Evolutionary conservation across 495 filamentous ascomycete species (phyloP).

Genomic region (Tuber brumale): DNA sequence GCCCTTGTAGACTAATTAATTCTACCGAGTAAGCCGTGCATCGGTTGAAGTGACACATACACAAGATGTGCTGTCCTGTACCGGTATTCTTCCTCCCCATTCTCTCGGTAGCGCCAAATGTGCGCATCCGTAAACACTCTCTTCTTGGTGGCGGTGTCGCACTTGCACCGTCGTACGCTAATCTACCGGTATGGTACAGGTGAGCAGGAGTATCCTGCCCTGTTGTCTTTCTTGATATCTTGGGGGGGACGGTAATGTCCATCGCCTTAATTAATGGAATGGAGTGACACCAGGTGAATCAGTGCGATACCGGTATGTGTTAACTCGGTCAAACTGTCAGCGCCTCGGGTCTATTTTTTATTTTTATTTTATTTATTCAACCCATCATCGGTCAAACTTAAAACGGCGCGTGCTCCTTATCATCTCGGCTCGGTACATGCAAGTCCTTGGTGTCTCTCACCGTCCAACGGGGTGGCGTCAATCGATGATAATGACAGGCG

Average conservation of each 20-base stretch:
- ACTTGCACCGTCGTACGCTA: background rate
- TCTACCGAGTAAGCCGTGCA: constrained; percentile 15
- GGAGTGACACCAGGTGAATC: background rate
- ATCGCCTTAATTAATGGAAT: background rate
- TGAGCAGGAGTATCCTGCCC: background rate
- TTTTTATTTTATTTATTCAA: background rate
- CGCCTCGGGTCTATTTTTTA: background rate
- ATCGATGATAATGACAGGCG: background rate
- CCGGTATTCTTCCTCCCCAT: constrained; percentile 1
- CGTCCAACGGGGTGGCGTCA: background rate
- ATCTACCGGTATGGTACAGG: background rate
- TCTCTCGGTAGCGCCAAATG: constrained; percentile 19
- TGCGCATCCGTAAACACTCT: constrained; percentile 14
- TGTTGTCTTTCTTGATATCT: background rate
- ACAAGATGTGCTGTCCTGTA: constrained; percentile 7
- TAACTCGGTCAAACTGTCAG: background rate
- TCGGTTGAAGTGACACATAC: constrained; percentile 18
- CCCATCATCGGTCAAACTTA: constrained; percentile 11
- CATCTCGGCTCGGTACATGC: constrained; percentile 36
- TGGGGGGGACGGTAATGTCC: background rate
- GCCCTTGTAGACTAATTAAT: constrained; percentile 12
- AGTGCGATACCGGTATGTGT: background rate
- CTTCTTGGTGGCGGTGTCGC: constrained; percentile 17
- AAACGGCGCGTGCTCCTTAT: constrained; percentile 28
- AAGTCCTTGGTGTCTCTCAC: background rate